Base-by-base conservation (phyloP, 495 filamentous ascomycete species). In the Penicillium chermesinum region DNA sequence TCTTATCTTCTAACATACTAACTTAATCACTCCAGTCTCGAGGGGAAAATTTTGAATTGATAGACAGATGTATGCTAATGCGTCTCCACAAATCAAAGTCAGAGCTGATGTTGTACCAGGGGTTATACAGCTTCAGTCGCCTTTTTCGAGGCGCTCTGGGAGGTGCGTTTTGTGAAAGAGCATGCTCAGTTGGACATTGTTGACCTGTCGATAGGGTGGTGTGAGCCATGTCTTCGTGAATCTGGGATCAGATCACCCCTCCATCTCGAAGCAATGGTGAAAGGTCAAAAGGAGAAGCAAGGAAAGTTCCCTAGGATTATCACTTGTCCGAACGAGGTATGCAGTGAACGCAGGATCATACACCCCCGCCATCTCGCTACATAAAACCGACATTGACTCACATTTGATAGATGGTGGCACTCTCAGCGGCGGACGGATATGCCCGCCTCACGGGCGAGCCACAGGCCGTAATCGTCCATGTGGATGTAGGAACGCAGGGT, bases 381-480 rank as follows among this genome's bases (percentile, higher is more conserved):
- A 14, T n/a, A 8, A 22, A 17, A 16, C 20, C 18, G 14, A 44
- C 20, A 32, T 32, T 44, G 30, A 33, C 7, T 2, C 4, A 16
- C 90, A 83, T 12, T 7, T 5, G 13, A 19, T 36, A 95, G 87
- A 97, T 96, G 91, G 91, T 97, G 3, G 91, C 91, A 40, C 82
- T 97, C 51, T 96, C 91, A 40, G 95, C 95, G 86, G 91, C 91
- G 15, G 91, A 97, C 63, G 91, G 90, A 50, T 96, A 91, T 63
- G 91, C 91, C 2, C 88, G 91, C 38, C 67, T 91, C 6, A 95
- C 89, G 15, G 79, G 83, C 42, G 83, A 89, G 50, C 88, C 89
- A 0, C 91, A 97, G 65, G 87, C 84, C 48, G 91, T 97, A 2
- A 91, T 97, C 49, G 85, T 97, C 2, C 91, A 97, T 64, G 91